Conservation (phyloP, 179 eudicot species). For the Dionaea muscipula region DNA sequence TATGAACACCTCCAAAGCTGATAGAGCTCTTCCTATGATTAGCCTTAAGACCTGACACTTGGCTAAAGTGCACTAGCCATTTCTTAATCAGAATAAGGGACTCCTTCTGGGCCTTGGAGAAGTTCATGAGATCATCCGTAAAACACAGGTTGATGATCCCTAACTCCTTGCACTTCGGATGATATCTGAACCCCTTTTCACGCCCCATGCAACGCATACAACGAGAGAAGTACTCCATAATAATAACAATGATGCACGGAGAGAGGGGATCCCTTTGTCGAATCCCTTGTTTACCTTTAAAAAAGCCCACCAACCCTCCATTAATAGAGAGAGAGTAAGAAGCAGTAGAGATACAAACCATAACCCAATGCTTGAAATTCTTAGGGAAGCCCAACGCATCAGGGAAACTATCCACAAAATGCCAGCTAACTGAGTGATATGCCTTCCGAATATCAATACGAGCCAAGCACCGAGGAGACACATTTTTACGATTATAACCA, state of each 20-base stretch:
- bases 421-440: background rate
- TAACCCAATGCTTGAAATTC: background rate
- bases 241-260: background rate
- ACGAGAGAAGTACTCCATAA: background rate
- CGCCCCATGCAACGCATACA: background rate
- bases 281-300: background rate
- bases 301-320: background rate
- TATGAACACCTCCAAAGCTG: too few relatives aligned
- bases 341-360: background rate
- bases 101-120: background rate
- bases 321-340: background rate
- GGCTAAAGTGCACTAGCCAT: background rate
- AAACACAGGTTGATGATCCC: background rate
- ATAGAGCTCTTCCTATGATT: background rate
- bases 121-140: background rate
- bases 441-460: background rate
- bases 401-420: background rate
- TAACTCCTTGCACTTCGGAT: background rate
- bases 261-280: slow-evolving; percentile 1
- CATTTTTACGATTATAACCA: background rate
- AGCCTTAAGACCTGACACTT: background rate
- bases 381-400: background rate
- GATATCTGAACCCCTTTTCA: background rate
- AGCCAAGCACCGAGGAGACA: background rate
- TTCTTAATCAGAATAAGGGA: background rate